These are phyloP conservation scores for Xylaria nigripes DNA, from an alignment of 495 filamentous ascomycete genomes.

Conservation along the genomic window DNA sequence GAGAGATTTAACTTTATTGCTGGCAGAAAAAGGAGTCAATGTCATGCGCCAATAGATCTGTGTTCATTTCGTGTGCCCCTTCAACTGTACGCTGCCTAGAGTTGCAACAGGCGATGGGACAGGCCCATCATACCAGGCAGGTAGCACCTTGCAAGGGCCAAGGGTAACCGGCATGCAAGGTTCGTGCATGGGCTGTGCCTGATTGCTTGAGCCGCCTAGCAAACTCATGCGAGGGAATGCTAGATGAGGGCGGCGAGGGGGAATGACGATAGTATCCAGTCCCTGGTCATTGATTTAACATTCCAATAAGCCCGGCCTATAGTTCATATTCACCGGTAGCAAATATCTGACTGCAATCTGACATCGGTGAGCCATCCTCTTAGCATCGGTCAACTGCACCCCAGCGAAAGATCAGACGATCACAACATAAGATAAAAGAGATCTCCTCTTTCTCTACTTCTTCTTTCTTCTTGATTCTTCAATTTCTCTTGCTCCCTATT, in stretches of 20 bases:
- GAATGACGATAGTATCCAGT: conserved; percentile 3
- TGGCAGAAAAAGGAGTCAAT: not conserved
- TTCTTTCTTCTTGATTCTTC: not conserved
- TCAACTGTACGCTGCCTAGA: not conserved
- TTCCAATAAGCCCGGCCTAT: conserved; percentile 7
- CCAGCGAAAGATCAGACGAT: not conserved
- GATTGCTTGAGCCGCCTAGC: conserved; percentile 8
- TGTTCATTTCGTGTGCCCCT: not conserved
- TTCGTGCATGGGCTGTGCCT: conserved; percentile 8
- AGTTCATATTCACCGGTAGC: conserved; percentile 9
- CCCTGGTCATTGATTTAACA: conserved; percentile 6
- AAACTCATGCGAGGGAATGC: not conserved
- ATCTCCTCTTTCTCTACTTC: not conserved
- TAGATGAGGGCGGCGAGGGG: not conserved
- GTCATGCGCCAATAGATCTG: not conserved
- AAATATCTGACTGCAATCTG: conserved; percentile 9
- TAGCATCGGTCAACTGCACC: conserved; percentile 7
- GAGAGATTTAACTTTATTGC: not conserved
- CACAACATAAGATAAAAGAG: conserved; percentile 5
- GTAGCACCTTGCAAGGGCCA: conserved; percentile 1
- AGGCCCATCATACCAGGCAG: not conserved
- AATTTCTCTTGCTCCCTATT: not conserved
- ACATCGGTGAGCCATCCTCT: conserved; percentile 12
- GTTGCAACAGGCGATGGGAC: conserved; percentile 1
- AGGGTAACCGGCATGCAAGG: conserved; percentile 9